These are phyloP conservation scores for Monosporozyma aquatica DNA, from an alignment of 805 yeast species.

Conservation along the genomic window DNA sequence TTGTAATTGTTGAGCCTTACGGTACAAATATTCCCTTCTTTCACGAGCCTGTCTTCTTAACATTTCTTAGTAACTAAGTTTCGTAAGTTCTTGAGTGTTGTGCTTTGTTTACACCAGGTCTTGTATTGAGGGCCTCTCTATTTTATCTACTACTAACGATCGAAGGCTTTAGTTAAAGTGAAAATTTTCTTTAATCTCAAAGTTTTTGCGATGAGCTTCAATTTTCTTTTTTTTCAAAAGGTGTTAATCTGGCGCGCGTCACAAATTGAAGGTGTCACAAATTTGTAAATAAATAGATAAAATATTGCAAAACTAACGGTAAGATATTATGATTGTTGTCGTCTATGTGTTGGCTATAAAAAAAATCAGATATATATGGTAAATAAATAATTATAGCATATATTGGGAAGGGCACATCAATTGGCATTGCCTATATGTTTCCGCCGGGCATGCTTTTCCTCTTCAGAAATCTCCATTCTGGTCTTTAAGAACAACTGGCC, in stretches of 20 bases:
- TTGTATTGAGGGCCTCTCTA: background rate
- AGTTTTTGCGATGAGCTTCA: conserved; percentile 2
- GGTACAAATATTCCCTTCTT: conserved; percentile 84
- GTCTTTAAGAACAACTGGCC: conserved; percentile 23
- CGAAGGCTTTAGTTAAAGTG: too few species aligned
- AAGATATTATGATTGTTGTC: too few species aligned
- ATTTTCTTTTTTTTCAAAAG: background rate
- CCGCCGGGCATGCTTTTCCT: conserved; percentile 16
- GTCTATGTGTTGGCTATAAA: too few species aligned
- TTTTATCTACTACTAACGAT: too few species aligned
- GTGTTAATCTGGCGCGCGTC: background rate
- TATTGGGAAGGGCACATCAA: background rate
- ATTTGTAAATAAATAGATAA: background rate
- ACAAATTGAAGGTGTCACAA: background rate
- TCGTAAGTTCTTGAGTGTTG: too few species aligned
- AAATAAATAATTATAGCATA: background rate
- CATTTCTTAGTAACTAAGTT: too few species aligned
- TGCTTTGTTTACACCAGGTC: background rate
- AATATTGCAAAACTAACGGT: too few species aligned
- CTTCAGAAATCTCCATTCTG: conserved; percentile 28
- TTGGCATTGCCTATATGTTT: background rate
- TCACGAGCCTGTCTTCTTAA: conserved; percentile 92
- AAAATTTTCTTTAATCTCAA: conserved; percentile 1
- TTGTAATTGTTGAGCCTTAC: conserved; percentile 81
- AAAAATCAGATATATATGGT: background rate